Conservation (phyloP, 257 asterid species). For the Mentha longifolia region DNA sequence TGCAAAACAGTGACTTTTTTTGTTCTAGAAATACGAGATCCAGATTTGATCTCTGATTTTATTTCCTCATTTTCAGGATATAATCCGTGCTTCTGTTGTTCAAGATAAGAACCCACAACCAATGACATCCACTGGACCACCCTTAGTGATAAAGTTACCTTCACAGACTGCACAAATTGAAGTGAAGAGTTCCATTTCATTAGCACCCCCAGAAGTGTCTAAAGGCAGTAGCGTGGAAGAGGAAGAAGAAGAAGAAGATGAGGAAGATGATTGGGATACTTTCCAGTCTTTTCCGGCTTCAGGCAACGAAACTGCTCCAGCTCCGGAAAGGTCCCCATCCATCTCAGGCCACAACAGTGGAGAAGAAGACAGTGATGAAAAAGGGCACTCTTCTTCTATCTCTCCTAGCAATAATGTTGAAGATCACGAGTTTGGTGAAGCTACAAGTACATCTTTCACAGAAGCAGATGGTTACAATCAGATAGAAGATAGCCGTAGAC, state of each 20-base stretch:
- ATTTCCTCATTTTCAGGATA: constrained; percentile 63
- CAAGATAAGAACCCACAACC: constrained; percentile 69
- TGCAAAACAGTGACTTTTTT: background rate
- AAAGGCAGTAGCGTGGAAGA: constrained; percentile 43
- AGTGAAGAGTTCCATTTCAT: constrained; percentile 43
- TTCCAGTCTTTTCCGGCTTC: constrained; percentile 95
- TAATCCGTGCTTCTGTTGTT: constrained; percentile 79
- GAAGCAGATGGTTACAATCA: constrained; percentile 29
- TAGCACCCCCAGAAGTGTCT: constrained; percentile 45
- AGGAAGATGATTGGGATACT: constrained; percentile 91
- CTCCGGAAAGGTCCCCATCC: constrained; percentile 43
- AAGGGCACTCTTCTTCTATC: constrained; percentile 40
- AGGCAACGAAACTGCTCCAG: constrained; percentile 49
- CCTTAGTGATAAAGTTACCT: constrained; percentile 79
- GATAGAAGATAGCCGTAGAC: constrained; percentile 36
- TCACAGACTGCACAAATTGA: constrained; percentile 45
- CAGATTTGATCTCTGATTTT: constrained; percentile 25
- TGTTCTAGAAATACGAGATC: constrained; percentile 7
- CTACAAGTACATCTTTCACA: constrained; percentile 31
- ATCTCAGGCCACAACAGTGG: constrained; percentile 34
- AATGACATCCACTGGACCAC: constrained; percentile 49
- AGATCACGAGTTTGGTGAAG: constrained; percentile 38
- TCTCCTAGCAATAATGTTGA: constrained; percentile 35
- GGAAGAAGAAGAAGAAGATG: constrained; percentile 59
- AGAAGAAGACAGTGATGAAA: constrained; percentile 33